Evolutionary conservation across 2,329 filamentous ascomycete genomes (phyloP), one percentile per base, ranked within the genome.

Genomic region (Aspergillus melleus): DNA sequence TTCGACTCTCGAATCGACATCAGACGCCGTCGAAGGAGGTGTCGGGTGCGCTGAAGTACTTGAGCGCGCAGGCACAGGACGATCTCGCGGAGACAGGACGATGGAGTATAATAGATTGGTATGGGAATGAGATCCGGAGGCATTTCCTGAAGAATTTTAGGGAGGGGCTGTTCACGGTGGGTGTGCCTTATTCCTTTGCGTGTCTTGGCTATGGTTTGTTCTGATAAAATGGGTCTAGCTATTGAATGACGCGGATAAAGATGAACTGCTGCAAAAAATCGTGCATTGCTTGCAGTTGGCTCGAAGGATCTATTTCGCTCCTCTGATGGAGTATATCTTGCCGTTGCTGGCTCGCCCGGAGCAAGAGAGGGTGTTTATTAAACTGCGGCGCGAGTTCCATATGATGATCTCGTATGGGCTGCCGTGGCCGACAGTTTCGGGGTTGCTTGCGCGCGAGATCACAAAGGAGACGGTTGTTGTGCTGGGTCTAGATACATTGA

Each of bases 371-470:
- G 69, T 66, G 54, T 72, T 71, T 61, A 66, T 59, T 22, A 79
- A 74, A 58, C 74, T 83, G 42, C 72, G 72, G 36, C 71, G 75
- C 42, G 75, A 76, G 32, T 72, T 84, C 22, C 76, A 83, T 57
- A 78, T 79, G 10, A 74, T 81, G 30, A 79, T 83, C 59, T 74
- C 77, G 26, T 80, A 83, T 63, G 78, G 78, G 16, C 66, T 84
- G 9, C 79, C 75, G 5, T 75, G 76, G 62, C 68, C 70, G 20
- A 60, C 66, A 2, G 76, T 81, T 42, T 79, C 79, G 1, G 73
- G 75, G 22, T 73, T 81, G 5, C 70, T 84, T 20, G 73, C 76
- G 39, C 76, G 74, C 47, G 74, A 80, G 26, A 58, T 84, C 16
- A 77, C 77, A n/a, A 75, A 77, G 59, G 74, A 79, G 49, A 77